phyloP scores from a whole-genome alignment of 148 eudicot species.

The Cornus controversa region DNA sequence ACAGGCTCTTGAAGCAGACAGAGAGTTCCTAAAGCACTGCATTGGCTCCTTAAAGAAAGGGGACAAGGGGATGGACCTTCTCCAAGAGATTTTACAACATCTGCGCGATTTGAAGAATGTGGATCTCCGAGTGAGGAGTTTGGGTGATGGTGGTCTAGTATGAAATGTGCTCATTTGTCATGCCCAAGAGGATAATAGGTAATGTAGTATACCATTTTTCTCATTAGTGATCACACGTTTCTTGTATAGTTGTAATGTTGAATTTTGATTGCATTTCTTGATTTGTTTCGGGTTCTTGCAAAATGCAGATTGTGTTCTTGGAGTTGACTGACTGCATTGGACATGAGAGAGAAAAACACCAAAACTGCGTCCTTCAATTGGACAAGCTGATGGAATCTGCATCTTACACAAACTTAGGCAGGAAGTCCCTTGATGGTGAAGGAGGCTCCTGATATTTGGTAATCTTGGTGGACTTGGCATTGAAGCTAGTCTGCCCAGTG shows the following conservation, averaged over 20 bases:
- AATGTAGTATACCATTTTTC: neutral
- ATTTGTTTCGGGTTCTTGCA: neutral
- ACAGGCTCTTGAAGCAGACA: slow-evolving; percentile 80
- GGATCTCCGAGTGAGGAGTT: slow-evolving; percentile 45
- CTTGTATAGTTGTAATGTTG: no score
- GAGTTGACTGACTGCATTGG: neutral
- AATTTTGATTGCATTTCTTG: neutral
- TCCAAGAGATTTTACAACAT: slow-evolving; percentile 88
- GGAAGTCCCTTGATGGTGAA: slow-evolving; percentile 10
- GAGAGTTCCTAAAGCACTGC: slow-evolving; percentile 86
- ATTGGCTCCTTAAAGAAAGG: slow-evolving; percentile 93
- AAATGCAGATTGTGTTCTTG: slow-evolving; percentile 11
- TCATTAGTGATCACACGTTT: no score
- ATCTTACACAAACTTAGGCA: neutral
- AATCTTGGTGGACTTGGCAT: slow-evolving; percentile 4
- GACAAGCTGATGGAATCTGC: neutral
- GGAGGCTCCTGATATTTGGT: slow-evolving; percentile 11
- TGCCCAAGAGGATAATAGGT: slow-evolving; percentile 4
- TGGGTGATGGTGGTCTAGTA: slow-evolving; percentile 11
- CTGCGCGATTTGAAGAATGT: slow-evolving; percentile 73
- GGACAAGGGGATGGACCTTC: slow-evolving; percentile 82
- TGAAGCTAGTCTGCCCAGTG: neutral
- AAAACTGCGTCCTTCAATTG: neutral
- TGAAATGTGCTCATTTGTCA: slow-evolving; percentile 3
- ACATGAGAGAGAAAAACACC: neutral